phyloP scores from a whole-genome alignment of 2,329 filamentous ascomycete species.

The Aspergillus sp. region DNA sequence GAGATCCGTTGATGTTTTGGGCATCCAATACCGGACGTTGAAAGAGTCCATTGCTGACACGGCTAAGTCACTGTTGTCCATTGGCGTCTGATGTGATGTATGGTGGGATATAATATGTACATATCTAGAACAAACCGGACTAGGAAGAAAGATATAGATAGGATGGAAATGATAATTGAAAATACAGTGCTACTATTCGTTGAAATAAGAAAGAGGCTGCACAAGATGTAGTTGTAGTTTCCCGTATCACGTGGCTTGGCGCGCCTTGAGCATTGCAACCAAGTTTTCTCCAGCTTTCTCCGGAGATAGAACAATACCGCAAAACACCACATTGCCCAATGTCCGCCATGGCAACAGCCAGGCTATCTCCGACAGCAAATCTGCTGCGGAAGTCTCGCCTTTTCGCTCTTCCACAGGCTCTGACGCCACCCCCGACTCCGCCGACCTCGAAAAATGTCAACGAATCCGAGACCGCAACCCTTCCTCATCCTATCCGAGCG shows the following conservation, averaged over 20 bases:
- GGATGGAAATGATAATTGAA: neutral
- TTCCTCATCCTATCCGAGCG: conserved; percentile 77
- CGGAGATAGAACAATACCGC: conserved; percentile 15
- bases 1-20: conserved; percentile 44
- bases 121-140: neutral
- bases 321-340: conserved; percentile 24
- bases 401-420: conserved; percentile 79
- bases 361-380: conserved; percentile 61
- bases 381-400: conserved; percentile 85
- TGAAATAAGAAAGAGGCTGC: conserved; percentile 17
- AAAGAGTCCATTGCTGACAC: conserved; percentile 43
- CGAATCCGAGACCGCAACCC: conserved; percentile 70
- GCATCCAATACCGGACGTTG: conserved; percentile 43
- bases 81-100: conserved; percentile 30
- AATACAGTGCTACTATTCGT: neutral
- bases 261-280: conserved; percentile 25
- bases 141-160: neutral
- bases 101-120: neutral
- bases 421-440: conserved; percentile 62
- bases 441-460: conserved; percentile 52
- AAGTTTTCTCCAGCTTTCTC: conserved; percentile 36
- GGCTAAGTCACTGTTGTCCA: conserved; percentile 37
- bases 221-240: conserved; percentile 16
- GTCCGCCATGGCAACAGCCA: conserved; percentile 46
- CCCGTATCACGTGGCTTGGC: conserved; percentile 31